Conservation (phyloP, 805 yeast species). For the Nakazawaea laoshanensis region DNA sequence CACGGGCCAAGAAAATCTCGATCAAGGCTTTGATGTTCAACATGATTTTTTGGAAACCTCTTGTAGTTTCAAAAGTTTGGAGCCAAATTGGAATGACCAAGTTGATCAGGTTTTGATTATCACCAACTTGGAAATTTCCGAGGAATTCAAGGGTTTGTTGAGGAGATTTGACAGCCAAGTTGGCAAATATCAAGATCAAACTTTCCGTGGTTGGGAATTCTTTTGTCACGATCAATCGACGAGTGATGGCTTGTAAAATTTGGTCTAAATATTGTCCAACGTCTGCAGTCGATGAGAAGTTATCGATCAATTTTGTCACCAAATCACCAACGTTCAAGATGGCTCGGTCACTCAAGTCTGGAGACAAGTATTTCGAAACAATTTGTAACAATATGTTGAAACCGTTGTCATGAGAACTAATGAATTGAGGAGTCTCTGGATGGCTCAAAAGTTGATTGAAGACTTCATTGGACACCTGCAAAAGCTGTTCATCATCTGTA, state of each 20-base stretch:
- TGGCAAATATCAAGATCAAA: slow-evolving; percentile 66
- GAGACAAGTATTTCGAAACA: slow-evolving; percentile 62
- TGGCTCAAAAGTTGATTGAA: slow-evolving; percentile 49
- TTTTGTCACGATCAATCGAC: slow-evolving; percentile 55
- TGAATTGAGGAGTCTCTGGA: slow-evolving; percentile 21
- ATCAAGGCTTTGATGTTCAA: slow-evolving; percentile 65
- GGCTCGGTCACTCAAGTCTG: slow-evolving; percentile 69
- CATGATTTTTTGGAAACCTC: slow-evolving; percentile 69
- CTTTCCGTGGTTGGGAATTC: slow-evolving; percentile 73
- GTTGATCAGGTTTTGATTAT: slow-evolving; percentile 13
- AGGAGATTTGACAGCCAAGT: slow-evolving; percentile 56
- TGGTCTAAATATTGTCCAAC: slow-evolving; percentile 37
- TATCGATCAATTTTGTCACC: slow-evolving; percentile 19
- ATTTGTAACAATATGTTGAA: slow-evolving; percentile 50
- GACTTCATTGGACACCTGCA: slow-evolving; percentile 72
- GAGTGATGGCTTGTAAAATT: slow-evolving; percentile 67
- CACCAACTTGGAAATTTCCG: slow-evolving; percentile 25
- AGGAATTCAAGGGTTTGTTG: slow-evolving; percentile 57
- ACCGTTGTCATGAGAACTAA: slow-evolving; percentile 33
- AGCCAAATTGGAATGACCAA: slow-evolving; percentile 66
- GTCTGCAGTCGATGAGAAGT: slow-evolving; percentile 24
- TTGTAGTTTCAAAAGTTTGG: slow-evolving; percentile 66
- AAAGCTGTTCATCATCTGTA: slow-evolving; percentile 65
- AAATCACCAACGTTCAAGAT: slow-evolving; percentile 67
- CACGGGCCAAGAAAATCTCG: slow-evolving; percentile 52